Evolutionary conservation across 108 stramenopile genomes (phyloP).

Genomic region (Nannochloropsis gaditana): DNA sequence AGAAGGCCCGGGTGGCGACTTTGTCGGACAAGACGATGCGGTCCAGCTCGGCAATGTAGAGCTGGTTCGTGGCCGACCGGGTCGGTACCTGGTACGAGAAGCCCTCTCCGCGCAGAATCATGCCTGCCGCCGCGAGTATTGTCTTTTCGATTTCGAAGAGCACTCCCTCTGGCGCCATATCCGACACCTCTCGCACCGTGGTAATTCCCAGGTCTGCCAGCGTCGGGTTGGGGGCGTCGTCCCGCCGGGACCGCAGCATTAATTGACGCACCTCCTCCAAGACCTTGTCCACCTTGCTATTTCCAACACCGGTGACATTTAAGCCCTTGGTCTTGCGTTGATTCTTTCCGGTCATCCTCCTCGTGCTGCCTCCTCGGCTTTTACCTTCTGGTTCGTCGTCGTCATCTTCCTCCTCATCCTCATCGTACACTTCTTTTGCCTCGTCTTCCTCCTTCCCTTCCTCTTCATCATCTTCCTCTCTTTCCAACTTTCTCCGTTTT

Average conservation of each 20-base stretch:
- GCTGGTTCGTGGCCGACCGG: conserved; percentile 75
- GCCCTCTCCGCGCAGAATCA: conserved; percentile 54
- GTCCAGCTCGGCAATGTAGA: conserved; percentile 81
- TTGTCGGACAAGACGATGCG: conserved; percentile 55
- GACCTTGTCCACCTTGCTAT: conserved; percentile 8
- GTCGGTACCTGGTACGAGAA: conserved; percentile 72
- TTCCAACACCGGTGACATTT: not conserved
- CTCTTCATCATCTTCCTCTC: not conserved
- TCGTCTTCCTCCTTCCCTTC: conserved; percentile 12
- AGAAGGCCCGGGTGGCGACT: conserved; percentile 60
- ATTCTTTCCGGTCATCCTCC: not conserved
- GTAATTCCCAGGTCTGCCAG: not conserved
- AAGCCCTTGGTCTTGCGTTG: not conserved
- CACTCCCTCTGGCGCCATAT: conserved; percentile 42
- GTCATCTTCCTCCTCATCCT: not conserved
- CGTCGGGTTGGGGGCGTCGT: conserved; percentile 1
- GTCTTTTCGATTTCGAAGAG: conserved; percentile 49
- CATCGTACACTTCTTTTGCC: not conserved
- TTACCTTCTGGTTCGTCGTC: not conserved
- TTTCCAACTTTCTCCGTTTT: not conserved
- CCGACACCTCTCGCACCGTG: conserved; percentile 31
- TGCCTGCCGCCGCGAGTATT: conserved; percentile 41
- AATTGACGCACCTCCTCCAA: conserved; percentile 15
- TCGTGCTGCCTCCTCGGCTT: not conserved
- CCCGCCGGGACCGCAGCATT: not conserved